Evolutionary conservation across 2,329 filamentous ascomycete genomes (phyloP).

Genomic region (Diaporthe humulicola): DNA sequence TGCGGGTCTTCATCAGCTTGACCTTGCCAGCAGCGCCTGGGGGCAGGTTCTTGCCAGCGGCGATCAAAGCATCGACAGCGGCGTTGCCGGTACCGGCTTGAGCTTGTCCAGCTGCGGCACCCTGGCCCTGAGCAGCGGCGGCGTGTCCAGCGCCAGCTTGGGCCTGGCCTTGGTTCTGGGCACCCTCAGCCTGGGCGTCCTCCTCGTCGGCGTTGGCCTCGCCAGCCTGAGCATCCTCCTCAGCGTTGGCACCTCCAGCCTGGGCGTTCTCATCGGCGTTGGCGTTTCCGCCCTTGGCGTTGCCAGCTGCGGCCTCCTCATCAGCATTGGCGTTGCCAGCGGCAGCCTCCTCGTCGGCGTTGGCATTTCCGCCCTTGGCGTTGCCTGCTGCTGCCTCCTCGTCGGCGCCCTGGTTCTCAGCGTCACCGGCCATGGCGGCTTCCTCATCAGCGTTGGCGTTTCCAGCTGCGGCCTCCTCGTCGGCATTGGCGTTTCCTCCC

Average conservation of each 20-base stretch:
- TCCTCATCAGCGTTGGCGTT: neutral
- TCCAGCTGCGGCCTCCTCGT: neutral
- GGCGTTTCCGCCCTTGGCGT: neutral
- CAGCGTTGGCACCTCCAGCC: neutral
- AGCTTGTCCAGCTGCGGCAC: neutral
- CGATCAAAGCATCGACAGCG: constrained; percentile 13
- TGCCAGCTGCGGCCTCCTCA: neutral
- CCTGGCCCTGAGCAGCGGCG: neutral
- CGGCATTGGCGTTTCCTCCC: neutral
- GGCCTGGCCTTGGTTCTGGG: neutral
- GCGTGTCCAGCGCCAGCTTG: neutral
- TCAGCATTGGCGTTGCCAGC: neutral
- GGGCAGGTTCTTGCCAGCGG: constrained; percentile 9
- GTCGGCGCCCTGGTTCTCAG: neutral
- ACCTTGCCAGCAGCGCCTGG: constrained; percentile 9
- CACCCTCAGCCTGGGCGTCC: neutral
- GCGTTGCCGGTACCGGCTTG: neutral
- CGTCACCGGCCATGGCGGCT: neutral
- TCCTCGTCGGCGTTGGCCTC: neutral
- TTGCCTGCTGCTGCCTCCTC: neutral
- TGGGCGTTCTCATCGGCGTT: neutral
- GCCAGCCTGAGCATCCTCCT: neutral
- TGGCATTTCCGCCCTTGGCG: neutral
- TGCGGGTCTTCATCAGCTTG: constrained; percentile 16
- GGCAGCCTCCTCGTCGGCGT: too few relatives aligned